These are phyloP conservation scores for Penicillium digitatum DNA, from an alignment of 2,329 filamentous ascomycete genomes.

Conservation along the genomic window DNA sequence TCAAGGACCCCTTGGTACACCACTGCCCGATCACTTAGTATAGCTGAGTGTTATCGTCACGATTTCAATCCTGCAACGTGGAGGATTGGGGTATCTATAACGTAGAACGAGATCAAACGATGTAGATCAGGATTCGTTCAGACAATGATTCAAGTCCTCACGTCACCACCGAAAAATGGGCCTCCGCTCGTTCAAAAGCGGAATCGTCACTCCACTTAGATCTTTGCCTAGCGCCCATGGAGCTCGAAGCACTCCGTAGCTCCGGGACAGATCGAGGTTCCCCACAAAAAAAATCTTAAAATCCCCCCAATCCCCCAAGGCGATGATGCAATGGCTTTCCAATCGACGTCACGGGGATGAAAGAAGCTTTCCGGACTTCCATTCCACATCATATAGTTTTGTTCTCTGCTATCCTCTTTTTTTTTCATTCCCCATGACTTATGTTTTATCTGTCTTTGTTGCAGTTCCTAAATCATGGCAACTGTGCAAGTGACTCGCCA, in stretches of 20 bases:
- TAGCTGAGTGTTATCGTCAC: neutral
- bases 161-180: constrained; percentile 11
- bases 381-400: constrained; percentile 19
- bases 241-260: neutral
- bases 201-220: constrained; percentile 1
- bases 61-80: neutral
- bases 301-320: neutral
- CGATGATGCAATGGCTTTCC: constrained; percentile 24
- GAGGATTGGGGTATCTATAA: neutral
- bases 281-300: neutral
- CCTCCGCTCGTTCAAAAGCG: neutral
- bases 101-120: neutral
- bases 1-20: neutral
- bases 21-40: neutral
- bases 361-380: constrained; percentile 28
- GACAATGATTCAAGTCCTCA: constrained; percentile 4
- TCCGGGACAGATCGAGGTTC: neutral
- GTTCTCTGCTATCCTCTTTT: constrained; percentile 4
- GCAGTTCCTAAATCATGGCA: constrained; percentile 24
- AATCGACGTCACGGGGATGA: constrained; percentile 32
- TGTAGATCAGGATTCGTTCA: neutral
- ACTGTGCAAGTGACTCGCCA: constrained; percentile 30
- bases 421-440: neutral
- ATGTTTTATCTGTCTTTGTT: constrained; percentile 4
- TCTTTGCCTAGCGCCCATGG: neutral